These are phyloP conservation scores for Fusarium azukiicola DNA, from an alignment of 2,329 filamentous ascomycete genomes.

Conservation along the genomic window DNA sequence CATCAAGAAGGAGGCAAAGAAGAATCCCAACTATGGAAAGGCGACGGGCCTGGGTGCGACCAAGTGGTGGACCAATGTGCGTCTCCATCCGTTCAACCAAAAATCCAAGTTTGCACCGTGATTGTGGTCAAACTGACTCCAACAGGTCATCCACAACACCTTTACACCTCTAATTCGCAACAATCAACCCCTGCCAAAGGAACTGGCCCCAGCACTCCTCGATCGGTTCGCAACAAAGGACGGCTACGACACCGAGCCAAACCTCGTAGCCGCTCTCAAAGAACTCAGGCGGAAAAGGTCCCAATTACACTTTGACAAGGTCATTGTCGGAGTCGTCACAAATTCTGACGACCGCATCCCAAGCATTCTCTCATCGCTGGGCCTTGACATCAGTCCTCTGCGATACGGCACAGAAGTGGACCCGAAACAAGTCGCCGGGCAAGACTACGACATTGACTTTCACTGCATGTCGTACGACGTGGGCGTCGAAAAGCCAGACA, in stretches of 20 bases:
- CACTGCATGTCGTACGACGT: slow-evolving; percentile 79
- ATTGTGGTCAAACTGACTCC: slow-evolving; percentile 1
- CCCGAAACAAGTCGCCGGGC: fast-evolving
- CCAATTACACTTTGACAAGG: slow-evolving; percentile 20
- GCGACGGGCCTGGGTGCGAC: slow-evolving; percentile 44
- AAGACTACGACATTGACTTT: slow-evolving; percentile 40
- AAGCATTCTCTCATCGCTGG: slow-evolving; percentile 43
- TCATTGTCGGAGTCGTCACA: slow-evolving; percentile 46
- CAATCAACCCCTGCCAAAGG: slow-evolving; percentile 23
- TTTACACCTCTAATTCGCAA: slow-evolving; percentile 37
- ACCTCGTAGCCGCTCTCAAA: slow-evolving; percentile 29
- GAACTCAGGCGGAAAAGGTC: neutral
- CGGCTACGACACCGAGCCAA: slow-evolving; percentile 32
- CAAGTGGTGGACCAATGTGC: slow-evolving; percentile 48
- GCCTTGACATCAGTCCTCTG: slow-evolving; percentile 41
- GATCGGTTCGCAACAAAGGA: slow-evolving; percentile 43
- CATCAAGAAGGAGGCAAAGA: slow-evolving; percentile 40
- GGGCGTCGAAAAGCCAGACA: slow-evolving; percentile 79
- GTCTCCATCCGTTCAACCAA: slow-evolving; percentile 3
- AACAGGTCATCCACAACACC: slow-evolving; percentile 45
- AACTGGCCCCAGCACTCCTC: slow-evolving; percentile 38
- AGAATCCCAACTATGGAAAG: slow-evolving; percentile 48
- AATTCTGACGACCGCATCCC: slow-evolving; percentile 50
- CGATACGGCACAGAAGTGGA: slow-evolving; percentile 22
- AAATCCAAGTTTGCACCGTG: fast-evolving